A percentile compares a stretch with the other conserved stretches of the same genome.
phyloP scores from a whole-genome alignment of 2,329 filamentous ascomycete genomes.

The Pseudovirgaria hyperparasitica region DNA sequence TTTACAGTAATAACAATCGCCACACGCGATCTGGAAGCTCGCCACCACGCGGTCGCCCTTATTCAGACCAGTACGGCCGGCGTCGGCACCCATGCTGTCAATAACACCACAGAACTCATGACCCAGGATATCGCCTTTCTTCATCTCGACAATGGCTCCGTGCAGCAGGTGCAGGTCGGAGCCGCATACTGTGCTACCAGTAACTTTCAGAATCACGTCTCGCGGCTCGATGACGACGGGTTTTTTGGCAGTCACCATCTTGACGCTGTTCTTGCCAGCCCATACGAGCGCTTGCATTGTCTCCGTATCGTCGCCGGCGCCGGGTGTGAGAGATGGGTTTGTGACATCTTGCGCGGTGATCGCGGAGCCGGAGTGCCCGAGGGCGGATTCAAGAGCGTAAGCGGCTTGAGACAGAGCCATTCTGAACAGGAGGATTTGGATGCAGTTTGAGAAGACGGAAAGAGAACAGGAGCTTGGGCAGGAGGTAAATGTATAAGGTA shows the following conservation, averaged over 20 bases:
- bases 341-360: slow-evolving; percentile 56
- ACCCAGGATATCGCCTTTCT: slow-evolving; percentile 39
- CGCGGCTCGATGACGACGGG: slow-evolving; percentile 59
- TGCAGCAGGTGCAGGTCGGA: slow-evolving; percentile 47
- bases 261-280: slow-evolving; percentile 69
- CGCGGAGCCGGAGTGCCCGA: slow-evolving; percentile 56
- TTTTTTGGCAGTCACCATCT: slow-evolving; percentile 55
- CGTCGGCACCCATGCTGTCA: slow-evolving; percentile 30
- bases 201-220: slow-evolving; percentile 74
- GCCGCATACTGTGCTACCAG: slow-evolving; percentile 49
- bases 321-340: slow-evolving; percentile 38
- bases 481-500: too few species aligned
- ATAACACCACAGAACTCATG: slow-evolving; percentile 41
- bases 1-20: slow-evolving; percentile 62
- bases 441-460: too few species aligned
- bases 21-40: slow-evolving; percentile 70
- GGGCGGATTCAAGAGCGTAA: slow-evolving; percentile 48
- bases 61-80: slow-evolving; percentile 31
- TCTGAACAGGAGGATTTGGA: too few species aligned
- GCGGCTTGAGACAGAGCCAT: slow-evolving; percentile 57
- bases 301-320: slow-evolving; percentile 36
- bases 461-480: too few species aligned
- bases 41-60: slow-evolving; percentile 56
- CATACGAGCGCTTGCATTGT: slow-evolving; percentile 73
- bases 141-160: slow-evolving; percentile 33